These are phyloP conservation scores for Phellinidium pouzarii DNA, from an alignment of 1,284 basidiomycete species.

Conservation along the genomic window DNA sequence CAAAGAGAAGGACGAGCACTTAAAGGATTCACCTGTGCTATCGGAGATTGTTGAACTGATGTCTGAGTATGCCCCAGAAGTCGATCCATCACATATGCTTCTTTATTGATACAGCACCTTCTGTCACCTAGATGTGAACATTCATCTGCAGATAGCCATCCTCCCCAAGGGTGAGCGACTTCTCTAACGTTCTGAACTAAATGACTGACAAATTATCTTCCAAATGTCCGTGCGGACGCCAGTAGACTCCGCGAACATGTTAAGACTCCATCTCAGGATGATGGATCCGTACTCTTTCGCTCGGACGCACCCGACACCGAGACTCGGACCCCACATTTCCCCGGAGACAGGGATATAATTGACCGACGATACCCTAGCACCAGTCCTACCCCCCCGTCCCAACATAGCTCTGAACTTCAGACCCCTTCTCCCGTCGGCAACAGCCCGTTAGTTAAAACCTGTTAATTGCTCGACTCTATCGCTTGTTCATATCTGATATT, in stretches of 20 bases:
- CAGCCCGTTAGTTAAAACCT: constrained; percentile 3
- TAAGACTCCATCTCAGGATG: background rate
- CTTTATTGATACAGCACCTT: background rate
- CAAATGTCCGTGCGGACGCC: background rate
- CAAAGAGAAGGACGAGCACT: background rate
- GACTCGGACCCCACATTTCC: constrained; percentile 15
- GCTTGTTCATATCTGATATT: background rate
- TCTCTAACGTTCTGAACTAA: background rate
- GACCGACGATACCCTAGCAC: constrained; percentile 1
- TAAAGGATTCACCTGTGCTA: constrained; percentile 3
- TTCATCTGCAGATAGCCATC: background rate
- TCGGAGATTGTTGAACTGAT: constrained; percentile 14
- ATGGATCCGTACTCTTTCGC: background rate
- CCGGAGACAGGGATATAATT: constrained; percentile 17
- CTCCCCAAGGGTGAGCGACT: constrained; percentile 6
- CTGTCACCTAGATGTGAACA: constrained; percentile 4
- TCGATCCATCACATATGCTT: background rate
- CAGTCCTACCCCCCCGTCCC: constrained; percentile 14
- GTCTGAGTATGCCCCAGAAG: constrained; percentile 12
- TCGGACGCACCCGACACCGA: constrained; percentile 14
- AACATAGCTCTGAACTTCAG: constrained; percentile 6
- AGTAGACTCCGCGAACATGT: too few species aligned
- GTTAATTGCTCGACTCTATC: background rate
- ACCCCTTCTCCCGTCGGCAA: constrained; percentile 4
- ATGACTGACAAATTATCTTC: background rate